Conservation (phyloP, 208 protist genomes). For the Acanthamoeba culbertsoni region DNA sequence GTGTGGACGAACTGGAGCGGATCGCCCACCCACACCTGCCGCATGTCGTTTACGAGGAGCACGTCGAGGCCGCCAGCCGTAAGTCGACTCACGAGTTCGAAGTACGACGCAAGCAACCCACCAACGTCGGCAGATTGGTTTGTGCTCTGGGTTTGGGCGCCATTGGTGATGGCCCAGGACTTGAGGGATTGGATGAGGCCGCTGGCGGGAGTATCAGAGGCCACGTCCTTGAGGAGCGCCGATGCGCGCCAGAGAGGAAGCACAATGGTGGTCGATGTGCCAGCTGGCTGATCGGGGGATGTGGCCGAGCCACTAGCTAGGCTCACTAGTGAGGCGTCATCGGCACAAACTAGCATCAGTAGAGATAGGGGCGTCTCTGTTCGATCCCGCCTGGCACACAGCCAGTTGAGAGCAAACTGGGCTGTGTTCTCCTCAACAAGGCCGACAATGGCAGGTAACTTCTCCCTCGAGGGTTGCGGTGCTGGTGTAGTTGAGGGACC, state of each 20-base stretch:
- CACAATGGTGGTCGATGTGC: neutral
- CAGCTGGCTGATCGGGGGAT: neutral
- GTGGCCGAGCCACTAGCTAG: neutral
- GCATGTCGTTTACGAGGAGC: neutral
- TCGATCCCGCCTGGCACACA: neutral
- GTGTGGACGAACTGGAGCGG: neutral
- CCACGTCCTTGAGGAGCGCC: no score
- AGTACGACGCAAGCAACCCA: neutral
- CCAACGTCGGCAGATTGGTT: neutral
- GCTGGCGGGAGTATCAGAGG: no score
- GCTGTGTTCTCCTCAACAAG: neutral
- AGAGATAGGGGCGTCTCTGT: neutral
- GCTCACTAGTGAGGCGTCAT: neutral
- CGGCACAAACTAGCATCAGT: neutral
- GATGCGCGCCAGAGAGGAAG: no score
- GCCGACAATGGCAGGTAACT: no score
- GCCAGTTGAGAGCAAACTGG: neutral
- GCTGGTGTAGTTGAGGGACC: no score
- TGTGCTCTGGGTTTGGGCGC: neutral
- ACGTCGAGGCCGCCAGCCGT: neutral
- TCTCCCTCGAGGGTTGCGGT: no score
- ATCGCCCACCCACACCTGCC: constrained; percentile 23
- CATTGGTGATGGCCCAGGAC: neutral
- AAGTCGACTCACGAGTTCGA: neutral
- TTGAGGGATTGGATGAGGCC: no score